Percentiles rank a stretch among this genome's conserved stretches.
phyloP scores from a whole-genome alignment of 352 stramenopile species.

The Globisporangium megalacanthum region DNA sequence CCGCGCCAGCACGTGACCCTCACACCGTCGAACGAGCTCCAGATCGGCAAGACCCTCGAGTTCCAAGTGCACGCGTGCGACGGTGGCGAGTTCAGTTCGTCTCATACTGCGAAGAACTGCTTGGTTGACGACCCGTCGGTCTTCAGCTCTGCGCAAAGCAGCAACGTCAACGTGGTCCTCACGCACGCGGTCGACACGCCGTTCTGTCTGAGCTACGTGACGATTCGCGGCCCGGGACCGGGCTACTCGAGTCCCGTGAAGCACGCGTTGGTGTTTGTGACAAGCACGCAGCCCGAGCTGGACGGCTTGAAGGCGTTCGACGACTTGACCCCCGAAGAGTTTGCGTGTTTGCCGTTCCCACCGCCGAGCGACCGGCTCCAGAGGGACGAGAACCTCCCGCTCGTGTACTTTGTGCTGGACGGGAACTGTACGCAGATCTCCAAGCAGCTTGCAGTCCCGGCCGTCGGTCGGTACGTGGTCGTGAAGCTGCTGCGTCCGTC shows the following conservation, averaged over 20 bases:
- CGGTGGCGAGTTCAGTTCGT: slow-evolving; percentile 76
- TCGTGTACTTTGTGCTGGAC: slow-evolving; percentile 78
- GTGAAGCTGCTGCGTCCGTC: slow-evolving; percentile 71
- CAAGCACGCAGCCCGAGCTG: slow-evolving; percentile 52
- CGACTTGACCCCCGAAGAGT: slow-evolving; percentile 69
- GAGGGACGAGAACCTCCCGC: slow-evolving; percentile 56
- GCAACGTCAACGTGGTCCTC: slow-evolving; percentile 77
- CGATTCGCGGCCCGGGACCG: slow-evolving; percentile 59
- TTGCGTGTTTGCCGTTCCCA: slow-evolving; percentile 64
- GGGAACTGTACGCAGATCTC: slow-evolving; percentile 69
- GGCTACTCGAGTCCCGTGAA: slow-evolving; percentile 76
- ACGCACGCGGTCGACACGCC: slow-evolving; percentile 76
- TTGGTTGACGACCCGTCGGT: slow-evolving; percentile 75
- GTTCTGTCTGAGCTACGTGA: slow-evolving; percentile 75
- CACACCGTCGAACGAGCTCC: slow-evolving; percentile 49
- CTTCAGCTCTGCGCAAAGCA: slow-evolving; percentile 68
- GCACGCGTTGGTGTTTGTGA: slow-evolving; percentile 64
- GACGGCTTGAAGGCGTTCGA: slow-evolving; percentile 49
- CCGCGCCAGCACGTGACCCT: slow-evolving; percentile 37
- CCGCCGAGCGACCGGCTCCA: slow-evolving; percentile 36
- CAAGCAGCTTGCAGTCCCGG: slow-evolving; percentile 62
- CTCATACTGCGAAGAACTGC: slow-evolving; percentile 58
- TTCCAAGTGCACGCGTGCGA: slow-evolving; percentile 67
- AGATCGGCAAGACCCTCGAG: slow-evolving; percentile 65
- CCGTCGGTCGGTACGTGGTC: slow-evolving; percentile 72